Conservation (phyloP, 2,329 filamentous ascomycete species). For the Xylariales sp. region DNA sequence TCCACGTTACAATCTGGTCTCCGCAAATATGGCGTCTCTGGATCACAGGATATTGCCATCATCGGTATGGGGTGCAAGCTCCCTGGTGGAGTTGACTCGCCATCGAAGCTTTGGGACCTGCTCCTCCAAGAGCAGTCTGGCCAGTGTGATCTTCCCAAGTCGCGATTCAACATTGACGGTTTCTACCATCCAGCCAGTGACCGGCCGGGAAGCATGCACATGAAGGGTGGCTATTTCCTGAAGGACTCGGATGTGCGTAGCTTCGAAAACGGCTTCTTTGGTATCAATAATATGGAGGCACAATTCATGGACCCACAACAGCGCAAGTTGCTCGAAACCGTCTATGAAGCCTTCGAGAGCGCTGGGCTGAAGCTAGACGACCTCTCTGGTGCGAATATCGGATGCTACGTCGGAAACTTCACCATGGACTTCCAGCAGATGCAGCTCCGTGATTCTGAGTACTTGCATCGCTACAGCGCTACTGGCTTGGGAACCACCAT, state of each 20-base stretch:
- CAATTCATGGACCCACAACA: slow-evolving; percentile 37
- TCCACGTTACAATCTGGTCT: too few relatives aligned
- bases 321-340: slow-evolving; percentile 32
- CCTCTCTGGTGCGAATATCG: slow-evolving; percentile 23
- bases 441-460: slow-evolving; percentile 44
- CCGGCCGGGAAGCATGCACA: slow-evolving; percentile 14
- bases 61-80: too few relatives aligned
- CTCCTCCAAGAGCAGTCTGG: slow-evolving; percentile 11
- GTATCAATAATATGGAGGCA: slow-evolving; percentile 32
- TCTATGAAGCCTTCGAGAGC: slow-evolving; percentile 36
- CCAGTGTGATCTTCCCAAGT: neutral
- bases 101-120: slow-evolving; percentile 15
- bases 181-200: slow-evolving; percentile 13
- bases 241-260: slow-evolving; percentile 12
- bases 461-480: slow-evolving; percentile 46
- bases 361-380: slow-evolving; percentile 26
- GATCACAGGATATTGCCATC: too few relatives aligned
- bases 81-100: slow-evolving; percentile 13
- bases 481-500: slow-evolving; percentile 47
- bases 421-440: slow-evolving; percentile 21
- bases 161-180: slow-evolving; percentile 16
- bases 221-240: slow-evolving; percentile 19
- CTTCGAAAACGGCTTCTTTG: slow-evolving; percentile 32
- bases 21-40: too few relatives aligned
- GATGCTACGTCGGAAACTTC: slow-evolving; percentile 24